Percentiles rank a stretch among this genome's conserved stretches.
These are phyloP conservation scores for Cystobasidium slooffiae DNA, from an alignment of 1,284 basidiomycete genomes.

Conservation along the genomic window DNA sequence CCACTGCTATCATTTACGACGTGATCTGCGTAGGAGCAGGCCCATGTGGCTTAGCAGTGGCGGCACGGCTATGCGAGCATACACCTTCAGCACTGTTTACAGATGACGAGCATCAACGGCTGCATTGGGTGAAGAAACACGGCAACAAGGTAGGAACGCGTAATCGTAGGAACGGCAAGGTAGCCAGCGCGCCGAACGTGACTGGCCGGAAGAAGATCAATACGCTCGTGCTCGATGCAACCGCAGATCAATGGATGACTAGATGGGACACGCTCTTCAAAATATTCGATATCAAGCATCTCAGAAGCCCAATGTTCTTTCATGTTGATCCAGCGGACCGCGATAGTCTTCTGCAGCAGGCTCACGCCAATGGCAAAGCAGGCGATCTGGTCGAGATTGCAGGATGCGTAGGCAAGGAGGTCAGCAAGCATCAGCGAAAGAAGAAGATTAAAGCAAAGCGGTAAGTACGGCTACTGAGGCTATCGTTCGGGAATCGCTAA, in stretches of 20 bases:
- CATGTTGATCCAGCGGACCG: slow-evolving; percentile 56
- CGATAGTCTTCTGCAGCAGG: slow-evolving; percentile 55
- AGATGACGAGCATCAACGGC: slow-evolving; percentile 54
- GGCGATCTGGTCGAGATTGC: slow-evolving; percentile 55
- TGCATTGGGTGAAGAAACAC: slow-evolving; percentile 49
- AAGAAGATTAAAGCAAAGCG: slow-evolving; percentile 44
- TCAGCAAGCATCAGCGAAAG: slow-evolving; percentile 57
- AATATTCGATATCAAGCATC: slow-evolving; percentile 50
- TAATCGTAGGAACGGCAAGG: slow-evolving; percentile 45
- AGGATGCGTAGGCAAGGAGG: slow-evolving; percentile 56
- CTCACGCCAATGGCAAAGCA: slow-evolving; percentile 48
- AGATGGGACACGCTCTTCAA: slow-evolving; percentile 51
- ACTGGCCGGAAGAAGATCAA: slow-evolving; percentile 10
- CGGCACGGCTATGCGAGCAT: slow-evolving; percentile 50
- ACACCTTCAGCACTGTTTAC: slow-evolving; percentile 52
- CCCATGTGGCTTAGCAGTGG: slow-evolving; percentile 52
- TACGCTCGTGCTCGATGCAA: slow-evolving; percentile 48
- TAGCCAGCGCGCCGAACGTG: not conserved
- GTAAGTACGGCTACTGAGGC: slow-evolving; percentile 27
- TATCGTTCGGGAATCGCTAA: not conserved
- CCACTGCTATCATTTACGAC: slow-evolving; percentile 26
- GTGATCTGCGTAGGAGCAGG: slow-evolving; percentile 51
- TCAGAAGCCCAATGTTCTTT: slow-evolving; percentile 59
- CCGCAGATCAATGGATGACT: slow-evolving; percentile 46
- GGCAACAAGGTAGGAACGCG: slow-evolving; percentile 1